A percentile compares a stretch with the other conserved stretches of the same genome.
Evolutionary conservation across 2,329 filamentous ascomycete species (phyloP).

Genomic region (Paradendryphiella salina): DNA sequence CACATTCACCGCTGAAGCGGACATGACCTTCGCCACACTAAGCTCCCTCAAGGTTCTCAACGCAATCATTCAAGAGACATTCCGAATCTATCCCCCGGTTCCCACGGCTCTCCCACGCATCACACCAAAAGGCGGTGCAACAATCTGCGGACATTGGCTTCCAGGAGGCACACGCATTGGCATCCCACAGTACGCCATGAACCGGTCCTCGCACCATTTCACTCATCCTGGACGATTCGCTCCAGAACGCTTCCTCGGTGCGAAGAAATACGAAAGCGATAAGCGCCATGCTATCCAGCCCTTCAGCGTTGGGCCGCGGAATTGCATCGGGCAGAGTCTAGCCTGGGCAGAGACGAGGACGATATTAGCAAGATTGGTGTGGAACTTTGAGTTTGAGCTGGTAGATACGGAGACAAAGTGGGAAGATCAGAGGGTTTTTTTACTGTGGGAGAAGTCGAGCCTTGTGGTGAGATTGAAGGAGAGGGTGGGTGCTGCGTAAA

Average conservation of each 20-base stretch:
- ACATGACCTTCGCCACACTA: slow-evolving; percentile 20
- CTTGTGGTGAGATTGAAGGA: slow-evolving; percentile 26
- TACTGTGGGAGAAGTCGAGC: slow-evolving; percentile 33
- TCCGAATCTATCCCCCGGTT: slow-evolving; percentile 25
- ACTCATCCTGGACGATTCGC: slow-evolving; percentile 14
- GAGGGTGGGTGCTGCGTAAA: not conserved
- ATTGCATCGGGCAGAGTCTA: slow-evolving; percentile 28
- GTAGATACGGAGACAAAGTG: slow-evolving; percentile 18
- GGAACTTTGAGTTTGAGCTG: slow-evolving; percentile 43
- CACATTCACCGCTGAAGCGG: slow-evolving; percentile 15
- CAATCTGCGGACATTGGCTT: slow-evolving; percentile 17
- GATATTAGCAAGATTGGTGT: slow-evolving; percentile 41
- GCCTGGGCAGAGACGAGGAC: slow-evolving; percentile 42
- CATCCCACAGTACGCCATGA: slow-evolving; percentile 20
- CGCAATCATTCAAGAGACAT: slow-evolving; percentile 26
- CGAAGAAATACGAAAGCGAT: slow-evolving; percentile 30
- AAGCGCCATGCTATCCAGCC: slow-evolving; percentile 32
- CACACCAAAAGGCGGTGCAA: slow-evolving; percentile 10
- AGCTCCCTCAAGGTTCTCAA: slow-evolving; percentile 19
- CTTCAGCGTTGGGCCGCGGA: slow-evolving; percentile 24
- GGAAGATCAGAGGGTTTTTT: slow-evolving; percentile 36
- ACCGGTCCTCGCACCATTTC: slow-evolving; percentile 19
- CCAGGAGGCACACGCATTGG: slow-evolving; percentile 16
- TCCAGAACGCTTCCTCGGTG: slow-evolving; percentile 22
- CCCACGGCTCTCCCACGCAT: slow-evolving; percentile 16